Evolutionary conservation across 2,329 filamentous ascomycete genomes (phyloP), one percentile per base, ranked within the genome.

Genomic region (Helotiales sp.): DNA sequence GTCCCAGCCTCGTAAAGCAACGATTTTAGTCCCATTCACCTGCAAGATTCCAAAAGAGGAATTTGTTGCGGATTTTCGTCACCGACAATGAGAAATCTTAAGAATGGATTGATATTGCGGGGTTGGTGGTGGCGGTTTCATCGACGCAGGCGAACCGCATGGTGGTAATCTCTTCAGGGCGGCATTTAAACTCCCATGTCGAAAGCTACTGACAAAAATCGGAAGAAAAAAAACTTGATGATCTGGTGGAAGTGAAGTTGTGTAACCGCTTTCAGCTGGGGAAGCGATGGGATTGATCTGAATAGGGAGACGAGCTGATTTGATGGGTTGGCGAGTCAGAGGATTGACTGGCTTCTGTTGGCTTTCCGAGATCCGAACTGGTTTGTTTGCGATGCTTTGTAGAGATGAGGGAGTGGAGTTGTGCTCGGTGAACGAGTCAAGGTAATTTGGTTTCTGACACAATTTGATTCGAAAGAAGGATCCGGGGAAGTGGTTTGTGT

Each of bases 131-230:
- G 52, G 52, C 52, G 52, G 52, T 55, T 55, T 55, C 52, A 55
- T 22, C 30, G 32, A 30, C 30, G 7, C 28, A 55, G 52, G 52
- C 30, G 30, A 55, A 55, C 30, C 13, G 52, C 52, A 55, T 55
- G 30, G 32, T 54, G 26, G 32, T 55, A 55, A 55, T 55, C 22
- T 55, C 30, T 34, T 55, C n/a, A 30, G 26, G 30, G 52, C 20
- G n/a, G 30, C 52, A 55, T 37, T 55, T 55, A 55, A 32, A 55
- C 52, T 37, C 52, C 52, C 52, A 55, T 55, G 52, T 55, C 30
- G 15, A 55, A 24, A 26, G 22, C n/a, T n/a, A n/a, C n/a, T n/a
- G n/a, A n/a, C n/a, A n/a, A n/a, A n/a, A n/a, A n/a, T n/a, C n/a
- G n/a, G n/a, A n/a, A n/a, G n/a, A n/a, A n/a, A n/a, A n/a, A n/a